Base-by-base conservation (phyloP, 2,329 filamentous ascomycete genomes). In the Dothiorella sarmentorum region DNA sequence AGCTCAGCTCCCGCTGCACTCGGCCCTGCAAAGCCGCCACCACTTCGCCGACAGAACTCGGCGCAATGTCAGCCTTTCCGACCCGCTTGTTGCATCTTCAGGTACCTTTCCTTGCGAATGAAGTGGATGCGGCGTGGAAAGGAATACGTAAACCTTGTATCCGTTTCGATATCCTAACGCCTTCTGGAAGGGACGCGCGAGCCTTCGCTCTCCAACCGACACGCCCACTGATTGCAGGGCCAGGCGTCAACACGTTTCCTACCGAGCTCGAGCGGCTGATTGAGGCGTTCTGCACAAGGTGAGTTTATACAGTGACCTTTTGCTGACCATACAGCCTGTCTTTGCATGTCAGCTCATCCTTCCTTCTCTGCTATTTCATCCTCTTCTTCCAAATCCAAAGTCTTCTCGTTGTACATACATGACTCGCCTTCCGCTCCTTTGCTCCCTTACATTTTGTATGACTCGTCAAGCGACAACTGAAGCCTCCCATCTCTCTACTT, bases 381-480 rank as follows among this genome's bases (percentile, higher is more conserved):
- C 29, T 11, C 20, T 27, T 7, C 17, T 26, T 7, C 7, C 11
- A 6, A 35, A 38, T 53, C 11, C 35, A 38, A 18, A 10, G 33
- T 52, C 9, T 40, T 42, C 35, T 4, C 3, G 22, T 15, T n/a
- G n/a, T n/a, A n/a, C 9, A 10, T 20, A 18, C 49, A 53, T 53
- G 49, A 53, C 49, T 53, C 49, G 49, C 22, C 7, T 10, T 22
- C 5, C 35, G 20, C 31, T 53, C 33, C 15, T 29, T 42, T 29
- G n/a, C 35, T 53, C 49, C 49, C 49, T 42, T 42, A 40, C 40
- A 53, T 53, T 53, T 38, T 13, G 35, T 53, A 40, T 53, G 49
- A 53, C 49, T 53, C 49, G 49, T 35, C 49, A 53, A 20, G 49
- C 35, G 49, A 53, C 49, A 20, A n/a, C 13, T 53, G 35, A 51